These are phyloP conservation scores for Epichloe bromicola DNA, from an alignment of 2,329 filamentous ascomycete species.

Conservation along the genomic window DNA sequence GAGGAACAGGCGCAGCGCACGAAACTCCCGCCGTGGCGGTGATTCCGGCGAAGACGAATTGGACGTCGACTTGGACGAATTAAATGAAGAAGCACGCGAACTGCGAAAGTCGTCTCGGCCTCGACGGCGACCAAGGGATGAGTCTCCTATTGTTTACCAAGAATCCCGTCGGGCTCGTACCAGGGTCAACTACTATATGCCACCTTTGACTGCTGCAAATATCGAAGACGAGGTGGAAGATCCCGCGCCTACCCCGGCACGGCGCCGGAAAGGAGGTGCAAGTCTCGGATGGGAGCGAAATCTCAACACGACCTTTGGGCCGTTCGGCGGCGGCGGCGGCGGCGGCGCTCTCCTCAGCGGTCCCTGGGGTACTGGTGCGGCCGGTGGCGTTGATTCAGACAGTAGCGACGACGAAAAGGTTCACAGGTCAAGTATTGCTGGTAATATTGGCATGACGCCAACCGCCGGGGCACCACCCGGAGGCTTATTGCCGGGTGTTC, in stretches of 20 bases:
- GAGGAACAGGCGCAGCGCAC: slow-evolving; percentile 25
- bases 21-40: slow-evolving; percentile 32
- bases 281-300: slow-evolving; percentile 59
- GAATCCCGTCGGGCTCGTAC: slow-evolving; percentile 40
- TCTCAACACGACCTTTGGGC: slow-evolving; percentile 80
- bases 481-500: slow-evolving; percentile 29
- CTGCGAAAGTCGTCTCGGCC: slow-evolving; percentile 41
- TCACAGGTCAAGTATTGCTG: slow-evolving; percentile 43
- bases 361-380: slow-evolving; percentile 59
- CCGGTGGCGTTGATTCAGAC: slow-evolving; percentile 78
- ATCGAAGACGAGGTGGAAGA: slow-evolving; percentile 63
- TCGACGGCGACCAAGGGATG: slow-evolving; percentile 36
- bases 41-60: slow-evolving; percentile 45
- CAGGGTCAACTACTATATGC: slow-evolving; percentile 74
- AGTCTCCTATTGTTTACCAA: slow-evolving; percentile 46
- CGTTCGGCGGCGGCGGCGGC: slow-evolving; percentile 78
- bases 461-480: slow-evolving; percentile 33
- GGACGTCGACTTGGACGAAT: slow-evolving; percentile 48
- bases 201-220: slow-evolving; percentile 47
- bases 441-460: slow-evolving; percentile 50
- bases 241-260: slow-evolving; percentile 53
- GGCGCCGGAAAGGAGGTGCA: slow-evolving; percentile 49
- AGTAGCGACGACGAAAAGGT: slow-evolving; percentile 88
- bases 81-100: slow-evolving; percentile 53
- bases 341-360: slow-evolving; percentile 59